Evolutionary conservation across 1,284 basidiomycete genomes (phyloP), one percentile per base, ranked within the genome.

Genomic region (Laetiporus sulphureus): DNA sequence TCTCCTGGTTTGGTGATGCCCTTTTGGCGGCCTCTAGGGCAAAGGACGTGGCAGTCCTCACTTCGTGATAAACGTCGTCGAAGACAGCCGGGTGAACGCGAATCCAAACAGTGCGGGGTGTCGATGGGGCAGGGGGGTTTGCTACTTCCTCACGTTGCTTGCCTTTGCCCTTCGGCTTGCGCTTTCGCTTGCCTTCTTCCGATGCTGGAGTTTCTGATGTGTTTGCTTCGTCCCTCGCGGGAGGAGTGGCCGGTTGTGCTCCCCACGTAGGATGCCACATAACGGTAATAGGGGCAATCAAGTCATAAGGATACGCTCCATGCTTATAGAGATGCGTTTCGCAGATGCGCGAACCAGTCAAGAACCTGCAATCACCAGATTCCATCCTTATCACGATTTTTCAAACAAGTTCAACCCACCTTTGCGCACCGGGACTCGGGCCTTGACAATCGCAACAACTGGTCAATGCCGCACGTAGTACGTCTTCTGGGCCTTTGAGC

Each of bases 41-140:
- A 20, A 64, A 56, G 0, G 78, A 77, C 15, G 76, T 71, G 1
- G 77, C 68, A 8, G 55, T 53, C 36, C 68, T 69, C 18, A 92
- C 52, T 1, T 73, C 68, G 18, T 61, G 58, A 47, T 77, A 72
- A 1, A 77, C 73, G 11, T 72, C 69, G 4, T 73, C 66, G 48
- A 79, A 82, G 7, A 81, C 73, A 1, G 77, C 69, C 0, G 92
- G 92, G 58, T 96, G 92, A 8, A 79, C 69, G 23, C 81, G 77
- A 10, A 92, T 51, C 90, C 91, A 94, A 2, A 89, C 55, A 5
- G 63, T 63, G 20, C 83, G 71, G 10, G 50, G 2, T 19, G 34
- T 13, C 45, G 32, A 11, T n/a, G 27, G 22, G 8, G 31, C 23
- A 7, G 27, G 2, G 11, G 12, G 22, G 4, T 27, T 50, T 0